Evolutionary conservation across 805 yeast genomes (phyloP).

Genomic region (Yarrowia phangngaensis): DNA sequence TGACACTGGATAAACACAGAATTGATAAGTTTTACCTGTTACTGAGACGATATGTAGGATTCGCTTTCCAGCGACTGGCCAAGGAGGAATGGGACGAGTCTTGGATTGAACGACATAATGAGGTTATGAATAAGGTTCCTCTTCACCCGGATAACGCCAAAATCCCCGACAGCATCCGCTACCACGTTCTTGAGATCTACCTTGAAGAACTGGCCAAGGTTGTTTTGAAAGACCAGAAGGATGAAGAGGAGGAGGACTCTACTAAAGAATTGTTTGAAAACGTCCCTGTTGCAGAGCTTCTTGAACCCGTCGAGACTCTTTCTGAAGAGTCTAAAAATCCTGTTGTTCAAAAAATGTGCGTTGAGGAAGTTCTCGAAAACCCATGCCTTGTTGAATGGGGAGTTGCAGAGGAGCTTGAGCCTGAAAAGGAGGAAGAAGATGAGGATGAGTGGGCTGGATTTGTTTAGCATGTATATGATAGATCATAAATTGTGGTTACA

Average conservation of each 20-base stretch:
- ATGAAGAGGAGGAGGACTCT: conserved; percentile 34
- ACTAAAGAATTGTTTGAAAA: conserved; percentile 40
- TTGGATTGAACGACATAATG: conserved; percentile 42
- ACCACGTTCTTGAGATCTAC: conserved; percentile 79
- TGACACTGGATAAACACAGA: conserved; percentile 73
- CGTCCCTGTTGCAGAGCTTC: conserved; percentile 53
- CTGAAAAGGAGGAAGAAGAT: conserved; percentile 29
- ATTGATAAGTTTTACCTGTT: conserved; percentile 80
- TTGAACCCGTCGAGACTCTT: conserved; percentile 59
- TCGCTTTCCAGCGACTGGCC: conserved; percentile 56
- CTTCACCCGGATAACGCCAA: conserved; percentile 51
- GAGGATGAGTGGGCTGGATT: conserved; percentile 33
- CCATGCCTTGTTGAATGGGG: conserved; percentile 64
- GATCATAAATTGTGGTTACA: too few relatives aligned
- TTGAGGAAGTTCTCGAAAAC: conserved; percentile 64
- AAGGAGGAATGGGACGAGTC: conserved; percentile 52
- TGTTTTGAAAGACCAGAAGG: conserved; percentile 48
- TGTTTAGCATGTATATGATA: too few relatives aligned
- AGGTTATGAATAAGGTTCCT: conserved; percentile 44
- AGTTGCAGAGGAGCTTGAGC: conserved; percentile 32
- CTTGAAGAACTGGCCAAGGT: conserved; percentile 78
- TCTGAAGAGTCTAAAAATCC: conserved; percentile 50
- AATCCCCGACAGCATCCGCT: conserved; percentile 70
- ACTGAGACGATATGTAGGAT: conserved; percentile 69
- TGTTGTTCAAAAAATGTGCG: conserved; percentile 60